Evolutionary conservation across 208 protist species (phyloP), one percentile per base, ranked within the genome.

Genomic region (Trypanosoma boissoni): DNA sequence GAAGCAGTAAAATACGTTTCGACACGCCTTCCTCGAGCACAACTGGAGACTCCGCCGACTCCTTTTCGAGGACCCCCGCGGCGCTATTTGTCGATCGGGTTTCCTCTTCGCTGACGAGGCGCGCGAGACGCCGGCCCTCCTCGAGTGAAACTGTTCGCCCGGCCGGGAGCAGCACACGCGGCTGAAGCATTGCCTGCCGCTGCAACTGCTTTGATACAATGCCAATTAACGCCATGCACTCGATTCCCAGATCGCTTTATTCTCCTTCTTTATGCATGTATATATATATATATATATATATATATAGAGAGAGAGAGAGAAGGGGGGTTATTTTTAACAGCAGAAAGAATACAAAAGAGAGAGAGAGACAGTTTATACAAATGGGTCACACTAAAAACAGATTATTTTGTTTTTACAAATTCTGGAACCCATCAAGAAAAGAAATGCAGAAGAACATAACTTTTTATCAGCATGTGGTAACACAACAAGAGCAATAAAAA

Each of bases 71-170:
- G 21, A 83, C 65, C 12, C 60, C 54, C 32, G 64, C 68, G 10
- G 71, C 31, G 3, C 31, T 50, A 50, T 14, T 44, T 23, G 1
- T 50, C 6, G 74, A 39, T 8, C 72, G 75, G 31, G 80, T 68
- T 48, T 85, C 82, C 51, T 89, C 86, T 1, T 85, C 72, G 41
- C 71, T 45, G 1, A 83, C 62, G 2, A 92, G 59, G 43, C 80
- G 83, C 1, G 86, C 86, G 2, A 89, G 74, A 5, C 78, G 73
- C 0, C 81, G 69, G 2, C 86, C 86, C 46, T 93, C 86, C 52
- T 90, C 82, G 2, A 91, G 59, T 3, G 86, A 89, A 3, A 93
- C 69, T 31, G 78, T 83, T 39, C 86, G 68, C 18, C 86, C 86
- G 1, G 83, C 77, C 3, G 86, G 82, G 2, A 90, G 73, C 14